These are phyloP conservation scores for Parachlorella kessleri DNA, from an alignment of 139 green algal species.

Conservation along the genomic window DNA sequence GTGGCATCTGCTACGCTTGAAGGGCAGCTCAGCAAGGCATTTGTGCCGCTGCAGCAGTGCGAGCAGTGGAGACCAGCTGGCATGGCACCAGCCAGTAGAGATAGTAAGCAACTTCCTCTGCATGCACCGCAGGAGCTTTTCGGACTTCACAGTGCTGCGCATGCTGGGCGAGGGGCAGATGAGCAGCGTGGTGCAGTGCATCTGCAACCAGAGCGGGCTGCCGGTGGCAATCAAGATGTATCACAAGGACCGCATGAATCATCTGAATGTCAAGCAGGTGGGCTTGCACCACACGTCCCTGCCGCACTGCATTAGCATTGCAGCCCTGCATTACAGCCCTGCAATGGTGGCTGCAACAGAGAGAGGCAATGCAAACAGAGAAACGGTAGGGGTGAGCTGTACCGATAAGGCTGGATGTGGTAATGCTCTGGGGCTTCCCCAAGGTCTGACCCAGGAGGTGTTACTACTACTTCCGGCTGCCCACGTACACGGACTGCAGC, in stretches of 20 bases:
- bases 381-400: no score
- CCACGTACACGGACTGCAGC: no score
- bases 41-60: no score
- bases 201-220: conserved; percentile 45
- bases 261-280: conserved; percentile 61
- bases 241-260: conserved; percentile 62
- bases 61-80: background rate
- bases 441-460: no score
- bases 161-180: conserved; percentile 36
- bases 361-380: no score
- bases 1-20: no score
- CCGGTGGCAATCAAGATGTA: conserved; percentile 82
- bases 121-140: conserved; percentile 11
- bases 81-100: background rate
- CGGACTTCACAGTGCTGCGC: conserved; percentile 23
- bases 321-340: no score
- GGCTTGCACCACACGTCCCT: background rate
- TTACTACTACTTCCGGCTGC: no score
- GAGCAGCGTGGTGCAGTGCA: conserved; percentile 42
- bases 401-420: no score
- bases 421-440: no score
- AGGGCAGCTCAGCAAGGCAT: no score
- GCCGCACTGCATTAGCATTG: background rate
- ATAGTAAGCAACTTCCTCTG: background rate
- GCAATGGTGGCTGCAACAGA: no score